These are phyloP conservation scores for Filobasidium floriforme DNA, from an alignment of 768 basidiomycete genomes.

Conservation along the genomic window DNA sequence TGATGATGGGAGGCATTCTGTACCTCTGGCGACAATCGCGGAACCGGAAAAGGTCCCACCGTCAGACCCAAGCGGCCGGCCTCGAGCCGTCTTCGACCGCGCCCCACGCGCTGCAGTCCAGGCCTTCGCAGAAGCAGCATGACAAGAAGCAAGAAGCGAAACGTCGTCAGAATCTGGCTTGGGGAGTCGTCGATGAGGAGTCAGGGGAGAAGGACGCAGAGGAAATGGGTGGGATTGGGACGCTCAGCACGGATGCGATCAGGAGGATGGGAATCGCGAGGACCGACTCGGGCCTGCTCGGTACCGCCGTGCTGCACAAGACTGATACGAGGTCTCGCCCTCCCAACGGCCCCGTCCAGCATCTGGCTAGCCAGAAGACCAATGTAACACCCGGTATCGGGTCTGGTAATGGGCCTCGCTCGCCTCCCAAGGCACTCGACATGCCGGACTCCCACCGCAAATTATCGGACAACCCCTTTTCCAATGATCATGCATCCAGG, in stretches of 20 bases:
- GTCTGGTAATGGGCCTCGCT: neutral
- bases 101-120: neutral
- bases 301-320: neutral
- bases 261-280: slow-evolving; percentile 4
- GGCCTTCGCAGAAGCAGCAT: neutral
- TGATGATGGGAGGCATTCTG: neutral
- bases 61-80: neutral
- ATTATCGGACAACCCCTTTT: neutral
- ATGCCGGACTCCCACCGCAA: slow-evolving; percentile 1
- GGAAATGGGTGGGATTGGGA: slow-evolving; percentile 4
- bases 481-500: neutral
- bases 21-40: neutral
- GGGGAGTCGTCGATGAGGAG: slow-evolving; percentile 17
- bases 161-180: slow-evolving; percentile 14
- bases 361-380: too few species aligned
- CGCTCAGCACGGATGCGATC: slow-evolving; percentile 1
- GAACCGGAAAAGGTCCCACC: neutral
- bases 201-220: neutral
- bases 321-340: neutral
- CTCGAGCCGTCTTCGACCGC: neutral
- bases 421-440: neutral
- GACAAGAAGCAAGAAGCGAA: slow-evolving; percentile 12
- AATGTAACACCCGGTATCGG: neutral
- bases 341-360: too few species aligned
- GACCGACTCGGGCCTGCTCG: slow-evolving; percentile 2